These are phyloP conservation scores for Pulveroboletus sp. DNA, from an alignment of 768 basidiomycete species.

Conservation along the genomic window DNA sequence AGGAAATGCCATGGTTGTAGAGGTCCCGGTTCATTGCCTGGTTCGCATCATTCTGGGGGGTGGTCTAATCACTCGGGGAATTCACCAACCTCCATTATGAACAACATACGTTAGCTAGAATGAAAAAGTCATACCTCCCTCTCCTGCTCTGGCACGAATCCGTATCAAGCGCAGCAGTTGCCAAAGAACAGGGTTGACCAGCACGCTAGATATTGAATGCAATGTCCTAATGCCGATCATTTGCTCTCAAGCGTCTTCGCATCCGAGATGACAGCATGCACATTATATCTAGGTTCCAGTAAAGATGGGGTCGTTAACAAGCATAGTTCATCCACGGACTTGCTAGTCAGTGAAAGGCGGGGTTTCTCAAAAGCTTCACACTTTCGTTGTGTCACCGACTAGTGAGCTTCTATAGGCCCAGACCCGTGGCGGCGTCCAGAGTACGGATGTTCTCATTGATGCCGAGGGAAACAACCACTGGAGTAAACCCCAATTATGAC, in stretches of 20 bases:
- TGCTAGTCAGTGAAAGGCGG: not conserved
- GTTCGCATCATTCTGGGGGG: too few relatives aligned
- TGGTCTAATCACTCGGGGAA: too few relatives aligned
- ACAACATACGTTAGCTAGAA: too few relatives aligned
- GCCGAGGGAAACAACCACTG: not conserved
- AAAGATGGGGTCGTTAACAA: too few relatives aligned
- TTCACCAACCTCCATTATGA: too few relatives aligned
- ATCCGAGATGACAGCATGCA: not conserved
- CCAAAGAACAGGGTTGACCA: too few relatives aligned
- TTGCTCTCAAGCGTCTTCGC: too few relatives aligned
- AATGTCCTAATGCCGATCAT: not conserved
- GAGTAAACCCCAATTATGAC: not conserved
- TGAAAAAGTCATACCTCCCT: too few relatives aligned
- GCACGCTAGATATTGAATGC: not conserved
- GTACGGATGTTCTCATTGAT: not conserved
- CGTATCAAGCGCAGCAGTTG: too few relatives aligned
- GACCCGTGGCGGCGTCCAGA: not conserved
- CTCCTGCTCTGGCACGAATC: too few relatives aligned
- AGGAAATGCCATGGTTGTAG: too few relatives aligned
- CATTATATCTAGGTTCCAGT: not conserved
- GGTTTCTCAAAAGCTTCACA: not conserved
- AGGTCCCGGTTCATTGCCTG: too few relatives aligned
- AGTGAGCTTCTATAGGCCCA: not conserved
- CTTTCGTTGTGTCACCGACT: not conserved
- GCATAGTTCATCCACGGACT: not conserved